Base-by-base conservation (phyloP, 345 rosid genomes). In the Hirschfeldia incana region DNA sequence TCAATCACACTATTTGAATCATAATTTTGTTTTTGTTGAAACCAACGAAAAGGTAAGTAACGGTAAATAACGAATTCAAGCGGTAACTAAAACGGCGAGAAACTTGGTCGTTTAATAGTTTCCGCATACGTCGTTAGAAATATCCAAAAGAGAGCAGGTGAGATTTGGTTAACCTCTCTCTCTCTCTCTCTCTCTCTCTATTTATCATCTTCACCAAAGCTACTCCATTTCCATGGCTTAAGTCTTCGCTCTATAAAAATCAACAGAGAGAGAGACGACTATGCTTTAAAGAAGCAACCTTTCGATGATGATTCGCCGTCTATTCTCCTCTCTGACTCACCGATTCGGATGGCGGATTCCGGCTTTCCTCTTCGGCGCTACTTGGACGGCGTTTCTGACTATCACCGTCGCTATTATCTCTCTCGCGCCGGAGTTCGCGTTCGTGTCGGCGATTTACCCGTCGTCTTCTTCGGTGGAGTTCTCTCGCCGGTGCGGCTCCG, bases 351-450 rank as follows among this genome's bases (percentile, higher is more conserved):
- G 81, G 32, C 84, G 91, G 69, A 79, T 88, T 85, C 97, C 97
- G 3, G 66, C 88, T 10, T 78, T 92, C 30, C 79, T 92, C 59
- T 90, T 89, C 78, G 97, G 97, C 33, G 86, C 82, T 60, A 80
- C 87, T 4, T 92, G 97, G 98, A 94, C 97, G 42, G 15, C 76
- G 6, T 86, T 92, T 55, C 85, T 94, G 4, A 89, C 94, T 0
- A 59, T 76, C 37, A 83, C 87, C 0, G 98, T 92, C 8, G 94
- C 90, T 9, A 72, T 85, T 28, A 86, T 93, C n/a, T 92, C 98
- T 3, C 89, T 89, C 79, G 80, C 95, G n/a, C 94, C 95, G 0
- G 94, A 92, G 73, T 61, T 89, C 33, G 91, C 97, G 0, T 94
- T 91, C 46, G 93, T 88, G 0, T 88, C 90, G 10, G 89, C 93